Evolutionary conservation across 2,329 filamentous ascomycete species (phyloP), one percentile per base, ranked within the genome.

Genomic region (Keithomyces neogunnii): DNA sequence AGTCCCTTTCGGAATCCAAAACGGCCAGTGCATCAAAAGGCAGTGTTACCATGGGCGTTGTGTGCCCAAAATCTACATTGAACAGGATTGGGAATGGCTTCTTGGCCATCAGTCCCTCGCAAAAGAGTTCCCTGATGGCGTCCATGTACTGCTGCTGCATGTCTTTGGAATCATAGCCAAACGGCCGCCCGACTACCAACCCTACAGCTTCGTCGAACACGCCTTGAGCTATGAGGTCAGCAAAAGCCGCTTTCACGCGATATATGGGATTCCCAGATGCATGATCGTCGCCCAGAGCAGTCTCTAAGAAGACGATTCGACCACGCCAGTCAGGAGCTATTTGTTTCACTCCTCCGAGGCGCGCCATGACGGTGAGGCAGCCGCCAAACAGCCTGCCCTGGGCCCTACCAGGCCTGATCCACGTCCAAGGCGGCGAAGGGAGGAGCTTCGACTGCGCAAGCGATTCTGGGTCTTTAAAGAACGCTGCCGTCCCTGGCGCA

Each of bases 351-450:
- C 65, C 70, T 1, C 59, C 55, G 6, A 73, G 51, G 1, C 71
- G 69, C 4, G 62, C 65, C 44, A 71, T 63, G n/a, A 71, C 66
- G 0, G 68, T 68, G 13, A 73, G 59, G 36, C 69, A 73, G 1
- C 60, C 71, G 26, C 71, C 71, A 40, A 73, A 73, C 57, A 62
- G 71, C 36, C 68, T 70, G 2, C 76, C 78, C 6, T 73, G 53
- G 0, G 62, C 63, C 44, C 58, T 62, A 0, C 68, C 69, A 0
- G 33, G 49, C 3, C 69, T 62, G 11, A 73, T 50, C 71, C 71
- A 73, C 9, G 38, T 58, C 69, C 70, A 72, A 0, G 53, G 53
- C 2, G 61, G 54, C 4, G 60, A 62, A 0, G 63, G 59, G 0
- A 48, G 50, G 6, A 71, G 61, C 7, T 65, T 60, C 3, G 64